Conservation (phyloP, 2,329 filamentous ascomycete species). For the Aspergillus sp. region DNA sequence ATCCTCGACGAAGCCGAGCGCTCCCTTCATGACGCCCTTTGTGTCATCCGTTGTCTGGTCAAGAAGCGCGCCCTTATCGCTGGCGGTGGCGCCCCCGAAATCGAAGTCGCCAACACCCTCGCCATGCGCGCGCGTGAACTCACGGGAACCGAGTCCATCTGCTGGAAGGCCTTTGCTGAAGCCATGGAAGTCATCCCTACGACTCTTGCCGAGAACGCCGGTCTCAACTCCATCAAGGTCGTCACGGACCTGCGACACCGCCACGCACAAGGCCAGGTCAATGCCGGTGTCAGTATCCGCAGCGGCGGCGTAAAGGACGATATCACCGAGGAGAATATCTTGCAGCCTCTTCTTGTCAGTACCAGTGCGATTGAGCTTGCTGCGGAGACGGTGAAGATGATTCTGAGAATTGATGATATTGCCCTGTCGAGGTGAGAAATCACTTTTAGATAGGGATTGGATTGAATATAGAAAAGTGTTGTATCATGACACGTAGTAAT, state of each 20-base stretch:
- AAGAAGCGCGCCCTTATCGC: constrained; percentile 99
- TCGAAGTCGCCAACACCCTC: constrained; percentile 89
- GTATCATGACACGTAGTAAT: constrained; percentile 32
- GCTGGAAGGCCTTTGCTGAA: constrained; percentile 98
- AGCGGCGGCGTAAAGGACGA: constrained; percentile 95
- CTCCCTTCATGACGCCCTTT: constrained; percentile 94
- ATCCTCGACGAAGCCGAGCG: constrained; percentile 98
- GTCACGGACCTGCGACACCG: constrained; percentile 93
- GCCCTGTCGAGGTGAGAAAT: constrained; percentile 55
- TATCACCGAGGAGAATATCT: constrained; percentile 93
- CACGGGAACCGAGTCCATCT: constrained; percentile 91
- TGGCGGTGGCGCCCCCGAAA: constrained; percentile 93
- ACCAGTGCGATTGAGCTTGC: constrained; percentile 97
- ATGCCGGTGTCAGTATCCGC: constrained; percentile 97
- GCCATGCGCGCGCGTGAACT: constrained; percentile 80
- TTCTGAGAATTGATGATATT: constrained; percentile 71
- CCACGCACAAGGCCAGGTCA: constrained; percentile 93
- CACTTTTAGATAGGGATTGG: constrained; percentile 9
- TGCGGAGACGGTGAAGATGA: constrained; percentile 98
- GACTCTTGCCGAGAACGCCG: constrained; percentile 95
- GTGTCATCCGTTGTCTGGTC: constrained; percentile 93
- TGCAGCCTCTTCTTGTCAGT: constrained; percentile 94
- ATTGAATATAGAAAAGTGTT: constrained; percentile 25
- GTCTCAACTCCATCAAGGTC: constrained; percentile 97
- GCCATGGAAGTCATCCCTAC: constrained; percentile 97